These are phyloP conservation scores for Pythium plurisporium DNA, from an alignment of 352 stramenopile species.

Conservation along the genomic window DNA sequence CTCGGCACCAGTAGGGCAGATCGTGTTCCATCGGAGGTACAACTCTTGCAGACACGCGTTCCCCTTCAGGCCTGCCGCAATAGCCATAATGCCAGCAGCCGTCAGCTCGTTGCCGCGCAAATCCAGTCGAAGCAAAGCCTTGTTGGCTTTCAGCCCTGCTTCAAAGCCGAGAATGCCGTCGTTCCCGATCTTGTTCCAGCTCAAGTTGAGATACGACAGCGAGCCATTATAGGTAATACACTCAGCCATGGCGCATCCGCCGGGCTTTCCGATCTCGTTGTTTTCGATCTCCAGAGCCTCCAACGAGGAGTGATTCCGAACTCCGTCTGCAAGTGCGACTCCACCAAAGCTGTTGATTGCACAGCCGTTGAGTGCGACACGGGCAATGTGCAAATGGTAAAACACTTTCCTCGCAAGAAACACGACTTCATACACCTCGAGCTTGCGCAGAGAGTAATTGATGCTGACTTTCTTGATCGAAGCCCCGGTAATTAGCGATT, in stretches of 20 bases:
- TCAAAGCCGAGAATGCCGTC: constrained; percentile 43
- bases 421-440: constrained; percentile 54
- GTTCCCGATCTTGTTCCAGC: constrained; percentile 70
- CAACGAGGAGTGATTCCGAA: constrained; percentile 61
- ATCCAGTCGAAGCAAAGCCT: constrained; percentile 48
- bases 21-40: constrained; percentile 66
- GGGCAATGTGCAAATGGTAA: constrained; percentile 57
- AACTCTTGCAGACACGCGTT: constrained; percentile 64
- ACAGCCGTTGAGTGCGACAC: constrained; percentile 59
- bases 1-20: constrained; percentile 50
- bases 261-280: constrained; percentile 43
- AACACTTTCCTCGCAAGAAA: constrained; percentile 70
- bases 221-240: constrained; percentile 53
- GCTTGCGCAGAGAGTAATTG: constrained; percentile 40
- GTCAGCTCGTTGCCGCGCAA: constrained; percentile 63
- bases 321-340: constrained; percentile 49
- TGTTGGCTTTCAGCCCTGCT: constrained; percentile 44
- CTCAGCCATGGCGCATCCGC: constrained; percentile 53
- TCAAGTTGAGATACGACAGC: constrained; percentile 67
- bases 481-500: constrained; percentile 9
- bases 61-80: constrained; percentile 42
- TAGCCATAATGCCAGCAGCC: constrained; percentile 40
- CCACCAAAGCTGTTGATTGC: constrained; percentile 45
- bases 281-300: constrained; percentile 67
- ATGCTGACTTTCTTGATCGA: constrained; percentile 31